These are phyloP conservation scores for Solanum bukasovii DNA, from an alignment of 257 asterid species.

Conservation along the genomic window DNA sequence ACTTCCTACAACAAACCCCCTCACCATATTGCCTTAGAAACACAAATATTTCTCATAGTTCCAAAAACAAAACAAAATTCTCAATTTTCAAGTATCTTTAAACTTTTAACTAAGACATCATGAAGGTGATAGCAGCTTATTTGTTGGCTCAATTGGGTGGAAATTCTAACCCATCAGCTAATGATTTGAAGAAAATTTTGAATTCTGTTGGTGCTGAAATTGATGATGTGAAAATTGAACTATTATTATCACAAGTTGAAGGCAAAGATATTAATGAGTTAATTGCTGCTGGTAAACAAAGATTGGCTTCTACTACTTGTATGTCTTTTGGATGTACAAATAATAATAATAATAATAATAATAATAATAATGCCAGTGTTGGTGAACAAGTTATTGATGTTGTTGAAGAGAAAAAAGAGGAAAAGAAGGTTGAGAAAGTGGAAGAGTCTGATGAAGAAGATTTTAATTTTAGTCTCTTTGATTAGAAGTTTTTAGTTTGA, in stretches of 20 bases:
- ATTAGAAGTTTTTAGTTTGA: not conserved
- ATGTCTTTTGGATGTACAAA: not conserved
- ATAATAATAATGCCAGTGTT: not conserved
- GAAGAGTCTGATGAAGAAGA: slow-evolving; percentile 7
- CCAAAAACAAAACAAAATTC: not conserved
- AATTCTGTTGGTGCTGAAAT: slow-evolving; percentile 2
- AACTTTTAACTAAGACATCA: not conserved
- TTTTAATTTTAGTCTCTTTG: not conserved
- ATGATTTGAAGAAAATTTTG: slow-evolving; percentile 3
- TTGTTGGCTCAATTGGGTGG: slow-evolving; percentile 11
- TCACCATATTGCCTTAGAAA: not conserved
- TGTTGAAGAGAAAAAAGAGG: not conserved
- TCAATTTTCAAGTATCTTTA: not conserved
- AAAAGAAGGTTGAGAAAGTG: not conserved
- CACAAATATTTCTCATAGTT: not conserved
- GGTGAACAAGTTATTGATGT: not conserved
- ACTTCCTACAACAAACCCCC: not conserved
- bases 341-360: not conserved
- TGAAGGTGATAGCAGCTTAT: slow-evolving; percentile 16
- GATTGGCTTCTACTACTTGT: slow-evolving; percentile 1
- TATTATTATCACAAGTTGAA: not conserved
- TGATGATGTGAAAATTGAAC: slow-evolving; percentile 1
- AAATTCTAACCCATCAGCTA: not conserved
- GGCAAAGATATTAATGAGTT: slow-evolving; percentile 6
- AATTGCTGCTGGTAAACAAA: slow-evolving; percentile 3